These are phyloP conservation scores for Nephromyces sp. DNA, from an alignment of 169 alveolate species.

Conservation along the genomic window DNA sequence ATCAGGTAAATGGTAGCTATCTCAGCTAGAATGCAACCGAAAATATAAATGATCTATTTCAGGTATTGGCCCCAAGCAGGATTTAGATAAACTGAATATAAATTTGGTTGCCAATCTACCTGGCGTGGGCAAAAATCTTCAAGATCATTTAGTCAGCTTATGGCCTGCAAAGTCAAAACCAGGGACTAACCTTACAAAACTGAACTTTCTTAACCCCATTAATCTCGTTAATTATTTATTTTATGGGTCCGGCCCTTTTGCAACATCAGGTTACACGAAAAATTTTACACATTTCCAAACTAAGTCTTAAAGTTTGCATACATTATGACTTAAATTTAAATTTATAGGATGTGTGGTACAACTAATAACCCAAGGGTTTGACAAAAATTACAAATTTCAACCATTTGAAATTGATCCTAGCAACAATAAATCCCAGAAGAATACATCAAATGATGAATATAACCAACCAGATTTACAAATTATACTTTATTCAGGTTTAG, in stretches of 20 bases:
- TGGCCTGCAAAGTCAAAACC: too few relatives aligned
- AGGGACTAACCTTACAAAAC: too few relatives aligned
- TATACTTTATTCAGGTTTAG: too few relatives aligned
- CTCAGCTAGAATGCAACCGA: not conserved
- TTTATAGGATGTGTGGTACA: not conserved
- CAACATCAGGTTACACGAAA: not conserved
- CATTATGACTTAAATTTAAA: not conserved
- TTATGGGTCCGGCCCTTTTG: not conserved
- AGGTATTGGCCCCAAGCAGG: slow-evolving; percentile 7
- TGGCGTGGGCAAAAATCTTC: slow-evolving; percentile 19
- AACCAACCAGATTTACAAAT: too few relatives aligned
- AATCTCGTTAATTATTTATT: too few relatives aligned
- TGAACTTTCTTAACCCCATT: too few relatives aligned
- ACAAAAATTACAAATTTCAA: not conserved
- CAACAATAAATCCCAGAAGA: too few relatives aligned
- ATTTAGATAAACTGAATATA: not conserved
- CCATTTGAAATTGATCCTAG: too few relatives aligned
- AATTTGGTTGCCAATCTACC: not conserved
- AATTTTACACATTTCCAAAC: not conserved
- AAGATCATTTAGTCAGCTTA: slow-evolving; percentile 1
- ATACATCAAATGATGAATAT: too few relatives aligned
- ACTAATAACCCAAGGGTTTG: not conserved
- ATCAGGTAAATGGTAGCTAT: not conserved
- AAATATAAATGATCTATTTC: too few relatives aligned
- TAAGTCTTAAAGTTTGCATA: not conserved